These are phyloP conservation scores for Lactuca sativa DNA, from an alignment of 129 eudicot genomes.

Conservation along the genomic window DNA sequence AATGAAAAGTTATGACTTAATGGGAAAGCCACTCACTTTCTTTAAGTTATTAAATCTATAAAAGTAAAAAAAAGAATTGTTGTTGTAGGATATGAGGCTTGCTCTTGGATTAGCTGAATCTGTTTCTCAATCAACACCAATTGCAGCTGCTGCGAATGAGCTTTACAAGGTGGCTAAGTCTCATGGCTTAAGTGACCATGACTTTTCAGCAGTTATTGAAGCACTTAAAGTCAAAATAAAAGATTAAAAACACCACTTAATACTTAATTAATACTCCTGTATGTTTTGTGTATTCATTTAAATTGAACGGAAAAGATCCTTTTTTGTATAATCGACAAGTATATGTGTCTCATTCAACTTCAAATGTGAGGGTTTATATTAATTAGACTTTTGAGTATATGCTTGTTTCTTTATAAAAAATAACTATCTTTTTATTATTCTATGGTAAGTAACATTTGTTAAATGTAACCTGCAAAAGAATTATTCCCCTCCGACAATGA, in stretches of 20 bases:
- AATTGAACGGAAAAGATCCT: neutral
- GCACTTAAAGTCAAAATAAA: conserved; percentile 72
- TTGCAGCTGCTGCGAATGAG: conserved; percentile 95
- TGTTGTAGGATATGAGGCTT: conserved; percentile 79
- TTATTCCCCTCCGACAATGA: too few relatives aligned
- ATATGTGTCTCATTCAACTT: neutral
- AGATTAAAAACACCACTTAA: conserved; percentile 24
- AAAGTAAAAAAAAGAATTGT: neutral
- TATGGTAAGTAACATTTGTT: too few relatives aligned
- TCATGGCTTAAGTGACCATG: conserved; percentile 78
- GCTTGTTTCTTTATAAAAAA: neutral
- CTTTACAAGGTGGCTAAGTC: conserved; percentile 90
- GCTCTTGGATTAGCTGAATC: conserved; percentile 89
- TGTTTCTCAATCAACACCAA: conserved; percentile 82
- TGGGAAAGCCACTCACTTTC: too few relatives aligned
- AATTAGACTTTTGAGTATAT: neutral
- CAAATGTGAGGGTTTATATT: conserved; percentile 2
- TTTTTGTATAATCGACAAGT: neutral
- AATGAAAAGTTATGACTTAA: too few relatives aligned
- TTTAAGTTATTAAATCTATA: too few relatives aligned
- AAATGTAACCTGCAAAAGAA: neutral
- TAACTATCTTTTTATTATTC: too few relatives aligned
- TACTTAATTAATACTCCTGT: neutral
- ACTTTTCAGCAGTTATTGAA: conserved; percentile 94
- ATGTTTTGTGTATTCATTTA: neutral